phyloP scores from a whole-genome alignment of 2,329 filamentous ascomycete species.

The Calonectria pseudoreteaudii region DNA sequence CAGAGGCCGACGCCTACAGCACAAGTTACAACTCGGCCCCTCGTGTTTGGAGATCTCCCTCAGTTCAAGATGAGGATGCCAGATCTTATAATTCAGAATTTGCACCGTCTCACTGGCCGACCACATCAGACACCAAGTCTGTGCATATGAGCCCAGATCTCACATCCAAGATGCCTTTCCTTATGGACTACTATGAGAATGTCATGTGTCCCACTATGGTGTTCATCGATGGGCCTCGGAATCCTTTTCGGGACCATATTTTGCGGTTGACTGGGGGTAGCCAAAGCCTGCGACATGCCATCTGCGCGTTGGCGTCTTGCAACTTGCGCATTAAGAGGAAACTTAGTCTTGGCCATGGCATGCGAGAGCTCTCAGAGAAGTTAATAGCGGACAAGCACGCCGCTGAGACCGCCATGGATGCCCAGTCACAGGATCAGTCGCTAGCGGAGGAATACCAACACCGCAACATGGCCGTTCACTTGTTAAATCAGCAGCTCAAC shows the following conservation, averaged over 20 bases:
- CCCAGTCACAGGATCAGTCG: conserved; percentile 71
- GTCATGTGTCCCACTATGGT: conserved; percentile 93
- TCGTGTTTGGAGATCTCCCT: conserved; percentile 58
- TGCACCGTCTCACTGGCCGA: conserved; percentile 61
- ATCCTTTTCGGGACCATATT: conserved; percentile 88
- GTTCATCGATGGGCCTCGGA: conserved; percentile 86
- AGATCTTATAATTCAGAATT: conserved; percentile 57
- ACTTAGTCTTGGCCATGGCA: conserved; percentile 70
- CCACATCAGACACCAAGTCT: conserved; percentile 57
- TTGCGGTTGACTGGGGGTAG: conserved; percentile 82
- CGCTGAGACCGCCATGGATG: conserved; percentile 58
- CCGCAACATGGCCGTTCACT: conserved; percentile 80
- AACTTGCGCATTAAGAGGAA: conserved; percentile 88
- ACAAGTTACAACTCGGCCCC: conserved; percentile 61
- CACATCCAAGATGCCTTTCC: conserved; percentile 84
- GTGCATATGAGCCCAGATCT: conserved; percentile 70
- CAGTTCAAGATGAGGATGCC: conserved; percentile 58
- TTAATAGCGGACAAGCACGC: conserved; percentile 58
- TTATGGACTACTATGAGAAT: conserved; percentile 94
- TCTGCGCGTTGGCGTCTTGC: conserved; percentile 89
- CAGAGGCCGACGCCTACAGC: conserved; percentile 65
- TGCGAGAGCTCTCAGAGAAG: conserved; percentile 63
- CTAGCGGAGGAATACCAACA: conserved; percentile 87
- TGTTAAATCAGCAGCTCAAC: conserved; percentile 86
- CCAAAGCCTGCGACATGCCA: conserved; percentile 89